Evolutionary conservation across 805 yeast species (phyloP), one percentile per base, ranked within the genome.

Genomic region (Ogataea dorogensis): DNA sequence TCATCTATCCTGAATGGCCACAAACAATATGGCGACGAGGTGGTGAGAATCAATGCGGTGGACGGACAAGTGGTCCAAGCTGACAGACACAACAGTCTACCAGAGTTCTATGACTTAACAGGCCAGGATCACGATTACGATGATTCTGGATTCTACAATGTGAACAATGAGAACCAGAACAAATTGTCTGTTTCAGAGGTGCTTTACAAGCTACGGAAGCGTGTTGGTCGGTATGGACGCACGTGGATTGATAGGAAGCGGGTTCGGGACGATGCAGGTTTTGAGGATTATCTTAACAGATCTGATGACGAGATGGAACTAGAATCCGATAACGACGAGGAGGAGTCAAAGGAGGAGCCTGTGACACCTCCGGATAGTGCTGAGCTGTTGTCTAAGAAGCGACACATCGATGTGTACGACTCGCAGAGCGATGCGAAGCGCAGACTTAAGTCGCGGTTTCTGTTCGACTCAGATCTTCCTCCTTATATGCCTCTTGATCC

Each of bases 231-330:
- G 51, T 68, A 71, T 31, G 84, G 84, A 24, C 69, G 83, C 29
- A 61, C 72, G 13, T 85, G 83, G 65, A 61, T 89, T 42, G 98
- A 89, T 61, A 70, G 96, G 17, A 57, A 75, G 78, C 50, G 81
- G 77, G 15, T 54, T 8, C 31, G 29, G 2, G 59, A 56, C 24
- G 58, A 54, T 28, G 21, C 17, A 14, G 28, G 35, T 7, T 45
- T 42, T 14, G 31, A 35, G n/a, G 51, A 47, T 7, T 43, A 30
- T 27, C 10, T 47, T 17, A 26, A 44, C 23, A 28, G 30, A 4
- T 37, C 34, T 8, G 38, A 40, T 17, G 44, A 36, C 5, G 47
- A 38, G 17, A 57, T 58, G 23, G 64, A 60, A 5, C 50, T 28
- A 5, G 43, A 40, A n/a, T 21, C 29, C 10, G 40, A 38, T 23